A percentile compares a stretch with the other conserved stretches of the same genome.
Evolutionary conservation across 768 basidiomycete species (phyloP).

Genomic region (Strobilomyces dryophilus): DNA sequence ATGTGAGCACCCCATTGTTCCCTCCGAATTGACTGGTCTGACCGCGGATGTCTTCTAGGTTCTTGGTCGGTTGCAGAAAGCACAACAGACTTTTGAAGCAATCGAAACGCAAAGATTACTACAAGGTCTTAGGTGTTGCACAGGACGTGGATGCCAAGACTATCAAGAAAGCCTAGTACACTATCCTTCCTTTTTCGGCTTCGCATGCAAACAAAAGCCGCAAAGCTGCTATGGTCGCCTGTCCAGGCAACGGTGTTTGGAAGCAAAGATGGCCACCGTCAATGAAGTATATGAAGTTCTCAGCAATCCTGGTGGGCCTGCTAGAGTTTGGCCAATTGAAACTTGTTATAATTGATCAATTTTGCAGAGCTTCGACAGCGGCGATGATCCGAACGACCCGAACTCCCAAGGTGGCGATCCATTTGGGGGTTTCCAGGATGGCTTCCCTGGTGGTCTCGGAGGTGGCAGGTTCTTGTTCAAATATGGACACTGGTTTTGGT

Average conservation of each 20-base stretch:
- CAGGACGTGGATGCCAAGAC: constrained; percentile 85
- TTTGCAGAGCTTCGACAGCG: constrained; percentile 82
- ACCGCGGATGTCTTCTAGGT: constrained; percentile 42
- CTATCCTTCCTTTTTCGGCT: background rate
- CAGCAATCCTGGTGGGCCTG: constrained; percentile 55
- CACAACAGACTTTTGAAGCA: constrained; percentile 86
- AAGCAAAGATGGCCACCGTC: constrained; percentile 89
- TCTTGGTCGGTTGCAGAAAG: constrained; percentile 67
- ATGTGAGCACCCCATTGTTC: constrained; percentile 42
- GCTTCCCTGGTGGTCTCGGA: constrained; percentile 29
- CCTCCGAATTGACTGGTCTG: background rate
- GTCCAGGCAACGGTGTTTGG: constrained; percentile 93
- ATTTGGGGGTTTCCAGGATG: constrained; percentile 40
- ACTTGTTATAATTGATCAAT: background rate
- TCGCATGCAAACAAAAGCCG: constrained; percentile 46
- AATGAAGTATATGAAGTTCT: constrained; percentile 98
- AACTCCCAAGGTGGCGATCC: constrained; percentile 56
- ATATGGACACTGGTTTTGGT: constrained; percentile 17
- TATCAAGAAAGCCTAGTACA: constrained; percentile 88
- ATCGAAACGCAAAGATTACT: constrained; percentile 91
- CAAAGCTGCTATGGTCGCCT: constrained; percentile 72
- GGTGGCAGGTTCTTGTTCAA: constrained; percentile 37
- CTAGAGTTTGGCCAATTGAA: background rate
- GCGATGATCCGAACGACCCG: constrained; percentile 96
- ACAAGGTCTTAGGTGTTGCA: constrained; percentile 87